Evolutionary conservation across 768 basidiomycete species (phyloP).

Genomic region (Suillus occidentalis): DNA sequence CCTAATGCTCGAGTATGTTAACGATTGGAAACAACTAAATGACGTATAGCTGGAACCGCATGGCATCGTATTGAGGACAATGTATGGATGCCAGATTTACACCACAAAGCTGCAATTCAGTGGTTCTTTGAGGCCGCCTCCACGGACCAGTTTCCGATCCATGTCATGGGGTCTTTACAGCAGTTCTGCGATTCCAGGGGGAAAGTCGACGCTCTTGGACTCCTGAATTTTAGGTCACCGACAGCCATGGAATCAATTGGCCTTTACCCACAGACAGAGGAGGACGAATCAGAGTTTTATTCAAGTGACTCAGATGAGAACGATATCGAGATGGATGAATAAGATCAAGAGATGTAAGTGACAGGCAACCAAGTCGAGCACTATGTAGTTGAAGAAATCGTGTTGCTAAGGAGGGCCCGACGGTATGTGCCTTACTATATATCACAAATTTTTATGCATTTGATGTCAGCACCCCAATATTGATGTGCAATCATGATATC

Average conservation of each 20-base stretch:
- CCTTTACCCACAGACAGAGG: not conserved
- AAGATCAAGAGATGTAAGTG: not conserved
- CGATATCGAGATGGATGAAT: conserved; percentile 2
- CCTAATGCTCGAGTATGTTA: not conserved
- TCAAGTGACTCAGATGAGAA: not conserved
- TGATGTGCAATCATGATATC: not conserved
- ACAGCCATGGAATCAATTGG: not conserved
- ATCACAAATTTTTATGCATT: not conserved
- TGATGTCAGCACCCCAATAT: not conserved
- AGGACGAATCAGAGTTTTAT: not conserved
- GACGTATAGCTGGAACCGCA: conserved; percentile 6
- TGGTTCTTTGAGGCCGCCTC: conserved; percentile 1
- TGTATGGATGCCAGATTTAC: conserved; percentile 11
- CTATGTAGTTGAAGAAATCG: not conserved
- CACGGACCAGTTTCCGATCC: not conserved
- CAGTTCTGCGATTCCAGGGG: not conserved
- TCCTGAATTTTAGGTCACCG: not conserved
- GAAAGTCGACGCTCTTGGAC: conserved; percentile 1
- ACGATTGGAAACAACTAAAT: not conserved
- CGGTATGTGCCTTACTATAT: not conserved
- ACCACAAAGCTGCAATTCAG: not conserved
- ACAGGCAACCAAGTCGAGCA: not conserved
- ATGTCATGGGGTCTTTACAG: not conserved
- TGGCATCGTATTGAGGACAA: conserved; percentile 12
- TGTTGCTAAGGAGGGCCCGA: not conserved